Percentiles rank a stretch among this genome's conserved stretches.
These are phyloP conservation scores for Saitozyma podzolica DNA, from an alignment of 768 basidiomycete genomes.

Conservation along the genomic window DNA sequence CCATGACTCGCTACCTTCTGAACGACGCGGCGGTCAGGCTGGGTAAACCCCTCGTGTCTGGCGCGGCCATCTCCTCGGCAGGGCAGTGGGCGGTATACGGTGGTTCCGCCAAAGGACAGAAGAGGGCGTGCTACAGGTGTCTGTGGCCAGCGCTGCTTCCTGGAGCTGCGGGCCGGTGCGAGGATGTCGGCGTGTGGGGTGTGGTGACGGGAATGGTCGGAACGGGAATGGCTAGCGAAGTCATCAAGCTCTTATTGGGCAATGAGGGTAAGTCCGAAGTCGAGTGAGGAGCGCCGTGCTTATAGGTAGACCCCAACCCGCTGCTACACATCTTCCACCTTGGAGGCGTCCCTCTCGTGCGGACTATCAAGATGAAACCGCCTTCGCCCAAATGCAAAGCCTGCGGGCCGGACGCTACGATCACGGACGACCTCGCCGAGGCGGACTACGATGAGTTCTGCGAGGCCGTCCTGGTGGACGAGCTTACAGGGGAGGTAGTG, in stretches of 20 bases:
- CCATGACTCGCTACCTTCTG: slow-evolving; percentile 85
- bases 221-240: slow-evolving; percentile 81
- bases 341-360: slow-evolving; percentile 68
- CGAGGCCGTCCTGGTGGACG: slow-evolving; percentile 62
- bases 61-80: slow-evolving; percentile 68
- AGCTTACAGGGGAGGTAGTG: slow-evolving; percentile 47
- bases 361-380: slow-evolving; percentile 75
- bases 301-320: slow-evolving; percentile 61
- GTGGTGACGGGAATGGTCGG: slow-evolving; percentile 87
- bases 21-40: slow-evolving; percentile 79
- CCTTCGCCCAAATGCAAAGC: slow-evolving; percentile 71
- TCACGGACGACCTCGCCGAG: slow-evolving; percentile 57
- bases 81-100: slow-evolving; percentile 54
- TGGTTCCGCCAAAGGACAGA: slow-evolving; percentile 51
- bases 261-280: slow-evolving; percentile 55
- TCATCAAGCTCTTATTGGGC: slow-evolving; percentile 74
- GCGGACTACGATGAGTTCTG: slow-evolving; percentile 86
- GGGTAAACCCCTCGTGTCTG: slow-evolving; percentile 80
- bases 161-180: slow-evolving; percentile 68
- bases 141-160: slow-evolving; percentile 80
- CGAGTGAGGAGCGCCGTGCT: slow-evolving; percentile 3
- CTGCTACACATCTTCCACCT: slow-evolving; percentile 74
- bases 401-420: slow-evolving; percentile 61
- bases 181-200: slow-evolving; percentile 84
- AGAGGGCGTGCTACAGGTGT: slow-evolving; percentile 91